phyloP scores from a whole-genome alignment of 805 yeast species.

The Blastobotrys peoriensis region DNA sequence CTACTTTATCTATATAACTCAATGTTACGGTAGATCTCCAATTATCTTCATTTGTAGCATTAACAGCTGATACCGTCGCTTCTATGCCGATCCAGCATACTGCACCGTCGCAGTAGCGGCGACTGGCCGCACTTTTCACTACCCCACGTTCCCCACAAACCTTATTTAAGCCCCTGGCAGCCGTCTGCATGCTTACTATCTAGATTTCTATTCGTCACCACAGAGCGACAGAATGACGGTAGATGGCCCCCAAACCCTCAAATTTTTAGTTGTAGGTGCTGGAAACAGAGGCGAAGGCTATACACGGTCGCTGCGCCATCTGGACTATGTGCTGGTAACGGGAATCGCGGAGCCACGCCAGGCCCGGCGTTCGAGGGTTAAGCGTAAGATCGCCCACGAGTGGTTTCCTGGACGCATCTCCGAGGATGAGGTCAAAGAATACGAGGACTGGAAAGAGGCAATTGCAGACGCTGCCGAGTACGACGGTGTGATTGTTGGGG shows the following conservation, averaged over 20 bases:
- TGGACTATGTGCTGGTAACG: constrained; percentile 15
- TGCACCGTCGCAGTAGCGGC: no score
- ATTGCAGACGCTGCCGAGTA: constrained; percentile 15
- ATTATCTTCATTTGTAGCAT: no score
- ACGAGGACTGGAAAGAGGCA: constrained; percentile 19
- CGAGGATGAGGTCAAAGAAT: constrained; percentile 10
- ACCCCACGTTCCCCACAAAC: no score
- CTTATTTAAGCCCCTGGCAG: no score
- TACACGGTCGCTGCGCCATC: constrained; percentile 14
- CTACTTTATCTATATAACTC: no score
- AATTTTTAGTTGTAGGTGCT: constrained; percentile 17
- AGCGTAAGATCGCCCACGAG: background rate
- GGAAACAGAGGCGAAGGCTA: constrained; percentile 20
- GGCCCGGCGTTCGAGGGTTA: constrained; percentile 11
- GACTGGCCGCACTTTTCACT: no score
- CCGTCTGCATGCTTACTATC: no score
- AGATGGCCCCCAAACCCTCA: background rate
- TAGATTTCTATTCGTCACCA: no score
- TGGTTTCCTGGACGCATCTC: background rate
- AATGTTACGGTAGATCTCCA: no score
- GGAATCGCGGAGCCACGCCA: constrained; percentile 19
- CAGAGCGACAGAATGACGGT: no score
- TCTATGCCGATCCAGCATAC: no score
- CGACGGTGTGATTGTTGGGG: constrained; percentile 22
- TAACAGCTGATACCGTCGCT: no score